Conservation (phyloP, 495 filamentous ascomycete species). For the Pseudevernia furfuracea region DNA sequence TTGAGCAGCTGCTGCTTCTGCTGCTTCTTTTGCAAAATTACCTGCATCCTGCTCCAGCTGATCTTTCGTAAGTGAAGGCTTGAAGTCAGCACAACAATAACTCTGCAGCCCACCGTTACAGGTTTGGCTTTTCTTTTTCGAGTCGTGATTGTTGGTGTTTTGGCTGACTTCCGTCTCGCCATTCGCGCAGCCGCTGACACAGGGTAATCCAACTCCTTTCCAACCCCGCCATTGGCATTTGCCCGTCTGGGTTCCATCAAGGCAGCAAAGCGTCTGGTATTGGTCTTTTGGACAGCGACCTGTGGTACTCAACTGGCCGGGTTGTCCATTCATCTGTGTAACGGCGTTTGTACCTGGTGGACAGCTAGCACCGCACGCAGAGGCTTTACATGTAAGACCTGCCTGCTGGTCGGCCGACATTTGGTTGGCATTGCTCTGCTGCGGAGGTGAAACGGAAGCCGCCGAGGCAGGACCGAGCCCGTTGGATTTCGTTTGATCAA, state of each 20-base stretch:
- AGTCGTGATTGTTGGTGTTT: slow-evolving; percentile 24
- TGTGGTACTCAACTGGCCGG: slow-evolving; percentile 23
- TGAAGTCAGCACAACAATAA: slow-evolving; percentile 30
- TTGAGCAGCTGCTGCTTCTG: slow-evolving; percentile 25
- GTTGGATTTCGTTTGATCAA: slow-evolving; percentile 16
- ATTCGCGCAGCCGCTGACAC: slow-evolving; percentile 25
- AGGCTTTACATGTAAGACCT: slow-evolving; percentile 20
- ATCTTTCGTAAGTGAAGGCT: slow-evolving; percentile 14
- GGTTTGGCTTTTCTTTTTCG: slow-evolving; percentile 22
- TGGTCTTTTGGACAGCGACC: slow-evolving; percentile 21
- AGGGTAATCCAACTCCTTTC: slow-evolving; percentile 23
- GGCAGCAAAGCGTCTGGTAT: slow-evolving; percentile 25
- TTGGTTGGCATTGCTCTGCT: slow-evolving; percentile 23
- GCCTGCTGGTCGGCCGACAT: slow-evolving; percentile 20
- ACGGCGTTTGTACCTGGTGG: slow-evolving; percentile 22
- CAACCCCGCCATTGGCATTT: slow-evolving; percentile 26
- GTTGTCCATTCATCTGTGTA: slow-evolving; percentile 26
- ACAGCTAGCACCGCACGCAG: slow-evolving; percentile 21
- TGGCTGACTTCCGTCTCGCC: slow-evolving; percentile 26
- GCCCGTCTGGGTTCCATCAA: slow-evolving; percentile 25
- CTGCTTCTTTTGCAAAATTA: slow-evolving; percentile 24
- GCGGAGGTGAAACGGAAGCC: slow-evolving; percentile 13
- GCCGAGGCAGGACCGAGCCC: slow-evolving; percentile 16
- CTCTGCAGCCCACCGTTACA: slow-evolving; percentile 28
- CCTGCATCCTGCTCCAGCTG: slow-evolving; percentile 20